Base-by-base conservation (phyloP, 1,284 basidiomycete genomes). In the Ganoderma sinense region DNA sequence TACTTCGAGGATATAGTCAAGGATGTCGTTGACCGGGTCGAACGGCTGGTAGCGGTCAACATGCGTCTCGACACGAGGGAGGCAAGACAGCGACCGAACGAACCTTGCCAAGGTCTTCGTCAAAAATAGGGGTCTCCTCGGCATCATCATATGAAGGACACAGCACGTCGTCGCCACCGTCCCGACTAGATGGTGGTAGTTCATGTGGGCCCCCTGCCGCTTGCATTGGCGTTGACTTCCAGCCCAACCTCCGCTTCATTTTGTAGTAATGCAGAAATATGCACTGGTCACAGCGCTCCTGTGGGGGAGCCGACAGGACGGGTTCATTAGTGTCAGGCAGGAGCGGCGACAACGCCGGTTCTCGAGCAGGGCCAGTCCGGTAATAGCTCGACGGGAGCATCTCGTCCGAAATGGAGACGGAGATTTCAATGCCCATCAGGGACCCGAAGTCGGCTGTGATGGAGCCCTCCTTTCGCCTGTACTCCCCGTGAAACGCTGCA, bases 211-310 rank as follows among this genome's bases (percentile, higher is more conserved):
- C 74, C 10, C 74, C 75, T 0, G 65, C 74, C 11, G 76, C 75
- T 7, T 69, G 64, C 3, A 76, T 66, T 16, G 64, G 65, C 20
- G 29, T 45, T 1, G 53, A 26, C 53, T 51, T 64, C 1, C 68
- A 33, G 62, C 69, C 71, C 4, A 61, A 64, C 11, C 71, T 58
- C 14, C 61, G 64, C 66, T 76, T 77, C 67, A 73, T 58, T 68
- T 75, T 76, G 64, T 71, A 75, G 59, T 75, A 77, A 29, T 73
- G 68, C 45, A 77, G 63, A 63, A 77, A 77, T 1, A 77, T 67
- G 51, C 74, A 75, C 48, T 75, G 75, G 53, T 75, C 71, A 18
- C 65, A 64, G 23, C 55, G 55, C 41, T 64, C 66, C 60, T n/a
- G 40, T 39, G 36, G 43, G 2, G 20, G 36, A n/a, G 23, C 23